phyloP scores from a whole-genome alignment of 2,329 filamentous ascomycete species.

The Chrysosporium keratinophilum region DNA sequence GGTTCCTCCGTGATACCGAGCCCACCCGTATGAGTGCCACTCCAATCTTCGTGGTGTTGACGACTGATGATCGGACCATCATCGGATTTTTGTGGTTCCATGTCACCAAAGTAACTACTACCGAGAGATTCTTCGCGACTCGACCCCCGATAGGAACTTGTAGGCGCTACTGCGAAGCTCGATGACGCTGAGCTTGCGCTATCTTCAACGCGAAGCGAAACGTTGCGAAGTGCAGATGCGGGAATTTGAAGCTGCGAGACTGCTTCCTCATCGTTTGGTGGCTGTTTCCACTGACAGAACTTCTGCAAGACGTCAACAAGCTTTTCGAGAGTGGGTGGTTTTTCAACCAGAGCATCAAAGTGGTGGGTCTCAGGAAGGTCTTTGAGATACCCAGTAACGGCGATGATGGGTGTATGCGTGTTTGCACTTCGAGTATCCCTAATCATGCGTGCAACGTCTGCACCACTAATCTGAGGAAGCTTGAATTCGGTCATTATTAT shows the following conservation, averaged over 20 bases:
- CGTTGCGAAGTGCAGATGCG: constrained; percentile 53
- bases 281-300: constrained; percentile 87
- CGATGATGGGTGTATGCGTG: constrained; percentile 86
- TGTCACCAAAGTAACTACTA: constrained; percentile 71
- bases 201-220: constrained; percentile 57
- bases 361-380: constrained; percentile 90
- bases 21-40: constrained; percentile 1
- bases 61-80: constrained; percentile 67
- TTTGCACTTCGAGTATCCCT: constrained; percentile 94
- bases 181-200: constrained; percentile 74
- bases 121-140: constrained; percentile 82
- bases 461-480: constrained; percentile 85
- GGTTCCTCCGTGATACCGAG: constrained; percentile 63
- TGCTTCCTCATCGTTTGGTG: constrained; percentile 47
- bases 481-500: constrained; percentile 98
- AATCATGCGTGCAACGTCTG: constrained; percentile 95
- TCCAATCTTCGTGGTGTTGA: constrained; percentile 65
- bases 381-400: constrained; percentile 95
- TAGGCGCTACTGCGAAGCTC: constrained; percentile 56
- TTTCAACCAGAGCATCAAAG: constrained; percentile 91
- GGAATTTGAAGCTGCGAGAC: constrained; percentile 50
- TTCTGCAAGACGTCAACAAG: constrained; percentile 76
- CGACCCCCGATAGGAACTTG: constrained; percentile 65
- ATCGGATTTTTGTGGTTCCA: constrained; percentile 66
- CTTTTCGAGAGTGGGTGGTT: constrained; percentile 88